Conservation (phyloP, 148 eudicot species). For the Camellia granthamiana region DNA sequence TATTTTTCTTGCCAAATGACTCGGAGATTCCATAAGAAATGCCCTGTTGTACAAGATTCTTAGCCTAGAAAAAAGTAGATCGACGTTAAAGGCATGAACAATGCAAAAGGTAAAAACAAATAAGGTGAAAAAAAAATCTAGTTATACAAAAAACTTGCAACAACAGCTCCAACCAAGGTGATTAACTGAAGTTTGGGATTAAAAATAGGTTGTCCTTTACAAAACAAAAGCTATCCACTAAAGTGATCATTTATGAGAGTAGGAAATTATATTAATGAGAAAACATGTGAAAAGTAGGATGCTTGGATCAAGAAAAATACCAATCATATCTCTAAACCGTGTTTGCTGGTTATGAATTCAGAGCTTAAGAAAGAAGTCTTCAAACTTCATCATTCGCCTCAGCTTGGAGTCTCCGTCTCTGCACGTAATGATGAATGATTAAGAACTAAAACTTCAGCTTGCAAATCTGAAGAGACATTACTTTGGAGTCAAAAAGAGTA, state of each 20-base stretch:
- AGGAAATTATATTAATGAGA: neutral
- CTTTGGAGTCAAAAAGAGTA: neutral
- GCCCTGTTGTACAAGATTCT: no score
- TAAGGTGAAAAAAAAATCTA: neutral
- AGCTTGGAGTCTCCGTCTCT: conserved; percentile 26
- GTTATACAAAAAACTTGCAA: neutral
- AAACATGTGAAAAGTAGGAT: neutral
- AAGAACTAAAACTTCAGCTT: neutral
- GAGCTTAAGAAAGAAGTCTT: conserved; percentile 22
- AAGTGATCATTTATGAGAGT: neutral
- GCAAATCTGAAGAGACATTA: neutral
- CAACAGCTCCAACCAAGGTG: neutral
- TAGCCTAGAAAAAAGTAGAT: no score
- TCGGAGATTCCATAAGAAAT: no score
- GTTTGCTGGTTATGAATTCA: conserved; percentile 10
- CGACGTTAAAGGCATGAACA: no score
- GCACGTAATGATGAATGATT: neutral
- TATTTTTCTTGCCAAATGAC: no score
- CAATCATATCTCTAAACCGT: conserved; percentile 7
- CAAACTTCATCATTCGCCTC: conserved; percentile 26
- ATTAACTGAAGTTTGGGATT: neutral
- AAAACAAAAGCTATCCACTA: neutral
- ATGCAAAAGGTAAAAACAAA: neutral
- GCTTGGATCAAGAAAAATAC: neutral
- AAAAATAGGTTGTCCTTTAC: neutral